Conservation (phyloP, 176 grass and related monocot species). For the Oryza officinalis region DNA sequence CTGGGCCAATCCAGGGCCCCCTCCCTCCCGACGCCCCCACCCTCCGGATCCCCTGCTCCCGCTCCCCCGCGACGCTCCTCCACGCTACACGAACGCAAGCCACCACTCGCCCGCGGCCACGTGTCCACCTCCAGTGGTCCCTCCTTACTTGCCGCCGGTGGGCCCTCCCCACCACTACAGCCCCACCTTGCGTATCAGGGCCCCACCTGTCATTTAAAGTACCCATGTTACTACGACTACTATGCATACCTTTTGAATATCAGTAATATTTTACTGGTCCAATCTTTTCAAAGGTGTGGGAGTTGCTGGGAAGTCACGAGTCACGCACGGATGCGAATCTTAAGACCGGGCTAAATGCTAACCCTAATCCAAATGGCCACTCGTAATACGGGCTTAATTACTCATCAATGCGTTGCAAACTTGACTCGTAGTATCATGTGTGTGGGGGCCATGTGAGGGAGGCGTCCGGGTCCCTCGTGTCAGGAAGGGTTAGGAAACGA, state of each 20-base stretch:
- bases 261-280: background rate
- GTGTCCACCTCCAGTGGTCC: background rate
- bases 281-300: slow-evolving; percentile 7
- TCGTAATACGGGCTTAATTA: slow-evolving; percentile 39
- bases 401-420: background rate
- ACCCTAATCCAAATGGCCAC: slow-evolving; percentile 7
- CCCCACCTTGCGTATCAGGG: slow-evolving; percentile 2
- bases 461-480: background rate
- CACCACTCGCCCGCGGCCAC: background rate
- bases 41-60: slow-evolving; percentile 30
- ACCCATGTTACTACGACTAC: background rate
- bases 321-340: slow-evolving; percentile 43
- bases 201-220: background rate
- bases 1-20: slow-evolving; percentile 43
- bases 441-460: background rate
- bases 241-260: background rate
- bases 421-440: background rate
- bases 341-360: background rate
- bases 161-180: background rate
- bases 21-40: background rate
- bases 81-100: background rate
- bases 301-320: slow-evolving; percentile 42
- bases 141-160: background rate
- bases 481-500: slow-evolving; percentile 42
- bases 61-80: background rate